Base-by-base conservation (phyloP, 164 flowering plant genomes). In the Chloranthus sessilifolius region DNA sequence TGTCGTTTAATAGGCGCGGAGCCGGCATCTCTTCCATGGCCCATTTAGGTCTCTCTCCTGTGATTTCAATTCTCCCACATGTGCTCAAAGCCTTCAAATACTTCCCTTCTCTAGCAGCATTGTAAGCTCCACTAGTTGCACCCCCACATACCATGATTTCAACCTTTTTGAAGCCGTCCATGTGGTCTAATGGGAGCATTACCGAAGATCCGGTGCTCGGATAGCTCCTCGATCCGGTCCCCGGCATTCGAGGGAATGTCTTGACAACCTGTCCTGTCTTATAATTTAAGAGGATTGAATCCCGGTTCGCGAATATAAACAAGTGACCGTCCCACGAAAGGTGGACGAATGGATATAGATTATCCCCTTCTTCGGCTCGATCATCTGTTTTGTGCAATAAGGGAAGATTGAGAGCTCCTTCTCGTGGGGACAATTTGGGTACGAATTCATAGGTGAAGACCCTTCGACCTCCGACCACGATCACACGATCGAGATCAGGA, bases 81-180 rank as follows among this genome's bases (percentile, higher is more conserved):
- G 77, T 51, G 21, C 53, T 61, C 53, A 67, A 43, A 0, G 64
- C 91, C 20, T 41, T 43, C 53, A 74, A 1, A 68, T 37, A 76
- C 5, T 14, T 61, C 1, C 70, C 58, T 12, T 17, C n/a, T 28
- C n/a, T 25, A 5, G 88, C 88, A 16, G 74, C 76, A 3, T 21
- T 26, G 20, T 47, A 68, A 1, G 86, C 82, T 3, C 80, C 81
- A 0, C 38, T 3, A 1, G 71, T 53, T 25, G 83, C 62, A 21
- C 95, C 95, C 0, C 95, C 92, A 41, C 95, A 83, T 1, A 87
- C 64, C 83, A 87, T 75, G 42, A 83, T 75, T 50, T 87, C 92
- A 14, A 69, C 80, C 55, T 61, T 73, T 8, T 34, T 53, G 46
- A 76, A 81, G 11, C 43, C 31, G 38, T 78, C 37, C 1, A 23